phyloP scores from a whole-genome alignment of 306 rosid genomes.

The Quercus mongolica region DNA sequence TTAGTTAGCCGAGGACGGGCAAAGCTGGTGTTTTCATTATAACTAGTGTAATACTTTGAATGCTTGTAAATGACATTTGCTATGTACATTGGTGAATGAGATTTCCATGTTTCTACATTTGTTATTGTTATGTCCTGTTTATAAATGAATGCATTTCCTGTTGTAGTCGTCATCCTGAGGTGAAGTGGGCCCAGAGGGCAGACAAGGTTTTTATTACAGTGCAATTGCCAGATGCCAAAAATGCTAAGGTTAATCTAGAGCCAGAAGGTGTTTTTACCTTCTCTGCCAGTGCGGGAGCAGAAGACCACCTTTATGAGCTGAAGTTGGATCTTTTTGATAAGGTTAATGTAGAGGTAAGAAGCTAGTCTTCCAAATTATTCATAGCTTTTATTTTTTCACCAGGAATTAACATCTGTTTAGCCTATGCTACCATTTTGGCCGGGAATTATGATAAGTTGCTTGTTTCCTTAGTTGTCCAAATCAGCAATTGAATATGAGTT shows the following conservation, averaged over 20 bases:
- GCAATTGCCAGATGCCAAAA: conserved; percentile 74
- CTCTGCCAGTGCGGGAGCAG: conserved; percentile 74
- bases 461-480: not conserved
- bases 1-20: not conserved
- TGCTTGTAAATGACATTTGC: not conserved
- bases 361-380: not conserved
- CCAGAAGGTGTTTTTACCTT: conserved; percentile 78
- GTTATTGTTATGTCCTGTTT: no score
- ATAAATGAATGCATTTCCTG: not conserved
- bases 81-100: not conserved
- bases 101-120: not conserved
- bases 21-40: not conserved
- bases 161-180: conserved; percentile 93
- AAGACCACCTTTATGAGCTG: conserved; percentile 58
- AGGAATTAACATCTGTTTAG: not conserved
- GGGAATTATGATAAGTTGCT: not conserved
- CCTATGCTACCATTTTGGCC: not conserved
- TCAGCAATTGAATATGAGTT: not conserved
- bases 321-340: conserved; percentile 85
- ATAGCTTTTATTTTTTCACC: not conserved
- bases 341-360: conserved; percentile 82
- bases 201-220: conserved; percentile 89
- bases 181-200: conserved; percentile 96
- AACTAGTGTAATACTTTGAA: not conserved
- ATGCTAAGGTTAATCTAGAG: conserved; percentile 79